Evolutionary conservation across 345 rosid species (phyloP), one percentile per base, ranked within the genome.

Genomic region (Bretschneidera sinensis): DNA sequence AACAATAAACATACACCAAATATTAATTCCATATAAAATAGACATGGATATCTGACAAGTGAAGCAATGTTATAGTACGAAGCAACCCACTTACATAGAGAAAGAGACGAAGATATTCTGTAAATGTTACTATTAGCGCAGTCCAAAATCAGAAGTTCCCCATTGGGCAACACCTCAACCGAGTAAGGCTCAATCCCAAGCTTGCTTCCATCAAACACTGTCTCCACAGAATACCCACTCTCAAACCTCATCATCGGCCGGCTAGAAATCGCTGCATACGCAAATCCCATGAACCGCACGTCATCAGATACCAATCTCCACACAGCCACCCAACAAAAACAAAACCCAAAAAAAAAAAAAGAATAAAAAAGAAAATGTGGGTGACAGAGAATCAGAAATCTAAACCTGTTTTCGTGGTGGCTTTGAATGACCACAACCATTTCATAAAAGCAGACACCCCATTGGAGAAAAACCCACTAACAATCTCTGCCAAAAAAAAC

Each of bases 121-220:
- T 95, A 86, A 48, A 95, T 68, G 77, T 92, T 92, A 76, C 91
- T 92, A 35, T 89, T 92, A 63, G 84, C 83, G 67, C 96, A 85
- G 72, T 95, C 99, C 68, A 95, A 78, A 72, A 95, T 78, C 33
- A 95, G 85, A 39, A 95, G 73, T 75, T 95, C 99, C 17, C 97
- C 99, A 48, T 74, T 76, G 0, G 97, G 89, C 73, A 88, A 67
- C 55, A 91, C 84, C 65, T 95, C 95, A 19, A 95, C 82, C 0
- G 92, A 71, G 69, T 82, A 76, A 24, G 99, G 99, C 72, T 91
- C 99, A 39, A 91, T 77, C 43, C 97, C 97, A 23, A 91, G 95
- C 65, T 91, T 95, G 70, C 99, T 95, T 64, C 99, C 99, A 59
- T 95, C 99, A 70, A 95, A 91, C 64, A 95, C 96, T 0, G 99